Conservation (phyloP, 192 early-diverging fungal genomes). For the Coemansia sp. region DNA sequence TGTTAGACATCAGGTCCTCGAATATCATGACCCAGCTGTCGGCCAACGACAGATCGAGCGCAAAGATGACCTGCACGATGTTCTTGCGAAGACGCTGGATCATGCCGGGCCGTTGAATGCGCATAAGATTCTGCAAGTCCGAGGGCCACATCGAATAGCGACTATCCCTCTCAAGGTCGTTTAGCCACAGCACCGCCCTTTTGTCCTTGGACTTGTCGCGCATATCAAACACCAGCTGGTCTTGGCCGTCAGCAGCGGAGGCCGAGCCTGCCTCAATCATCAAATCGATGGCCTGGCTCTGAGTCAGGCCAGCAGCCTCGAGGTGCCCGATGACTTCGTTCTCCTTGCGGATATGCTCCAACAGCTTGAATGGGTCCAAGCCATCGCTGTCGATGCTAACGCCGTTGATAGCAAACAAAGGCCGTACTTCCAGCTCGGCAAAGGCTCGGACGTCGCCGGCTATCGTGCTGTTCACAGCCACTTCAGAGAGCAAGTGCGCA, state of each 20-base stretch:
- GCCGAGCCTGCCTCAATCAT: slow-evolving; percentile 10
- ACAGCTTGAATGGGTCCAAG: slow-evolving; percentile 68
- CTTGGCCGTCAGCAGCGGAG: neutral
- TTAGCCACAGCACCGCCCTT: slow-evolving; percentile 79
- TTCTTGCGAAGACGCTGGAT: slow-evolving; percentile 80
- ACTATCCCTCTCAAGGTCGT: slow-evolving; percentile 86
- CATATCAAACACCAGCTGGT: slow-evolving; percentile 72
- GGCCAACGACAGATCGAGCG: slow-evolving; percentile 68
- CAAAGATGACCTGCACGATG: slow-evolving; percentile 72
- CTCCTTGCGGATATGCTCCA: slow-evolving; percentile 64
- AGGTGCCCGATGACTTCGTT: slow-evolving; percentile 55
- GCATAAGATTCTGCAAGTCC: slow-evolving; percentile 59
- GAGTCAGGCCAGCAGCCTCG: slow-evolving; percentile 43
- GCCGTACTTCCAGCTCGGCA: slow-evolving; percentile 11
- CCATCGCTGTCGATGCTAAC: slow-evolving; percentile 55
- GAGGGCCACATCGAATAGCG: slow-evolving; percentile 74
- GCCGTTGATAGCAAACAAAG: slow-evolving; percentile 70
- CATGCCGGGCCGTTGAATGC: slow-evolving; percentile 68
- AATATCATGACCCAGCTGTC: slow-evolving; percentile 60
- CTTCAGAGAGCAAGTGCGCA: slow-evolving; percentile 69
- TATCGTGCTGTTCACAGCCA: slow-evolving; percentile 57
- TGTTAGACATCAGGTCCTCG: slow-evolving; percentile 66
- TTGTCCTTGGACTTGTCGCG: slow-evolving; percentile 61
- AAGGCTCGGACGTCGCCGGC: slow-evolving; percentile 43
- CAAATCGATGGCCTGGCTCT: slow-evolving; percentile 31